phyloP scores from a whole-genome alignment of 768 basidiomycete genomes.

The Cubamyces lactineus region DNA sequence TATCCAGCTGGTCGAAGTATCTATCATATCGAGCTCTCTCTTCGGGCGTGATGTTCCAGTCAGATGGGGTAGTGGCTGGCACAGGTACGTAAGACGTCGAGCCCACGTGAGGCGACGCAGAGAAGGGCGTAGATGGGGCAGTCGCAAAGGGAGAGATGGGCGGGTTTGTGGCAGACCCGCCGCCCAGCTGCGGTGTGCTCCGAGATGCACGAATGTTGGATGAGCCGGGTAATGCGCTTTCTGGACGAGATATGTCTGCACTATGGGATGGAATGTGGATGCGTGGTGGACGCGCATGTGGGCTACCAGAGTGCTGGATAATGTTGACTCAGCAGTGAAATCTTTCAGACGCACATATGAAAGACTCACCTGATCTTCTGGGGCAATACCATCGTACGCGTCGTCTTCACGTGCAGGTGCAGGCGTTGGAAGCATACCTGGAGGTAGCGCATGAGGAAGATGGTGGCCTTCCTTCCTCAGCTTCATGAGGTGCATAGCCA shows the following conservation, averaged over 20 bases:
- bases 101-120: conserved; percentile 11
- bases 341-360: not conserved
- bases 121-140: conserved; percentile 10
- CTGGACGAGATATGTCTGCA: not conserved
- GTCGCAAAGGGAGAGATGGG: not conserved
- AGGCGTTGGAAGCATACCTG: not conserved
- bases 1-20: conserved; percentile 84
- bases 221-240: not conserved
- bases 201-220: conserved; percentile 13
- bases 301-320: not conserved
- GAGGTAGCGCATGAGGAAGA: conserved; percentile 24
- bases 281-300: not conserved
- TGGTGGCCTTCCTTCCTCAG: conserved; percentile 23
- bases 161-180: not conserved
- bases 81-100: conserved; percentile 4
- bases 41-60: conserved; percentile 80
- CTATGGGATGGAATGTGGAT: not conserved
- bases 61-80: conserved; percentile 10
- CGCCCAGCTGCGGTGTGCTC: conserved; percentile 12
- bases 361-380: not conserved
- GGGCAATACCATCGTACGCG: conserved; percentile 13
- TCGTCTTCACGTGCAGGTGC: conserved; percentile 1
- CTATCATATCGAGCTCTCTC: conserved; percentile 81
- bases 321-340: not conserved
- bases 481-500: conserved; percentile 30